phyloP scores from a whole-genome alignment of 1,284 basidiomycete genomes.

The Ganoderma multipileum region DNA sequence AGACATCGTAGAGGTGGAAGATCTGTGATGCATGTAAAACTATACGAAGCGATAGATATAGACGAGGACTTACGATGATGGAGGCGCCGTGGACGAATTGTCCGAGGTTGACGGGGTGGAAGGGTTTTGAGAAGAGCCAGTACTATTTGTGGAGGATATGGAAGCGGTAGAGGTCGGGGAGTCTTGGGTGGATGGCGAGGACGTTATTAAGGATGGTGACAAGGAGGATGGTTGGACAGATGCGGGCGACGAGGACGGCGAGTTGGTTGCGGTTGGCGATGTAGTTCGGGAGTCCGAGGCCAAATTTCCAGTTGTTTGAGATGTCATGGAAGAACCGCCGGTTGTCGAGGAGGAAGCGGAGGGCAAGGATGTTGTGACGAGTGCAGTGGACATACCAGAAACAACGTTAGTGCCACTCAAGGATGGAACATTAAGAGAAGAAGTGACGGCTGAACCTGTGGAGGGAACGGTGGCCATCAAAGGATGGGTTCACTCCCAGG shows the following conservation, averaged over 20 bases:
- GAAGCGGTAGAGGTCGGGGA: conserved; percentile 6
- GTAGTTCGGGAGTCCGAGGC: background rate
- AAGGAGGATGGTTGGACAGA: conserved; percentile 14
- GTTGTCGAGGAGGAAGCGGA: conserved; percentile 7
- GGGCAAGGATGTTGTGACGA: background rate
- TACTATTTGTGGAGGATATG: background rate
- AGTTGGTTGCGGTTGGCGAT: background rate
- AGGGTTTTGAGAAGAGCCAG: background rate
- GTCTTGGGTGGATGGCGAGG: conserved; percentile 15
- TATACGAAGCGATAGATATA: background rate
- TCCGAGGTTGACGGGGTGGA: conserved; percentile 6
- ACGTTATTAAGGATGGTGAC: background rate
- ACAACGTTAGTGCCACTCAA: conserved; percentile 24
- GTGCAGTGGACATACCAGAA: conserved; percentile 10
- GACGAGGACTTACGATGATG: conserved; percentile 14
- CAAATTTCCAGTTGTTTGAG: conserved; percentile 9
- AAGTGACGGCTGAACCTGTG: conserved; percentile 7
- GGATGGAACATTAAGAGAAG: conserved; percentile 20
- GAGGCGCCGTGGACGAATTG: conserved; percentile 9
- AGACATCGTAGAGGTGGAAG: conserved; percentile 14
- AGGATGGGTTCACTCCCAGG: background rate
- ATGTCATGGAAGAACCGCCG: conserved; percentile 8
- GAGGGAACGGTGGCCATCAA: conserved; percentile 8
- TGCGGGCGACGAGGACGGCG: conserved; percentile 5
- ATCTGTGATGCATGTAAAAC: conserved; percentile 1